Percentiles rank a stretch among this genome's conserved stretches.
These are phyloP conservation scores for Symbiodinium pilosum DNA, from an alignment of 73 alveolate genomes.

Conservation along the genomic window DNA sequence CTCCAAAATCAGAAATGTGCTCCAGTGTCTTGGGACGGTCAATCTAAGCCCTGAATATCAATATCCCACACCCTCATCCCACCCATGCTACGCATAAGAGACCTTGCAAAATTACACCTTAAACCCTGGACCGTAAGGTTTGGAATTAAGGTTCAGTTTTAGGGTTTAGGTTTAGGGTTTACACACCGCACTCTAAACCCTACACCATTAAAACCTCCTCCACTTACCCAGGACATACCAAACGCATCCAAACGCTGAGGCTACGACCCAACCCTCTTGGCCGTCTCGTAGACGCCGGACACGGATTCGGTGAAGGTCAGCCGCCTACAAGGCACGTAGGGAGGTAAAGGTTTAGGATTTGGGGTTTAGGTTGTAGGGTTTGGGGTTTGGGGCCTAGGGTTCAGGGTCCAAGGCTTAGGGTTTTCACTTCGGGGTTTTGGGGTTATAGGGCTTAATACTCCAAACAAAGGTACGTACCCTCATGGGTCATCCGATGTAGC, in stretches of 20 bases:
- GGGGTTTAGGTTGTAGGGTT: background rate
- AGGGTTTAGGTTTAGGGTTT: background rate
- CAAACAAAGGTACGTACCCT: too few relatives aligned
- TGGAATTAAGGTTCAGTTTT: background rate
- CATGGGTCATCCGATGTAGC: too few relatives aligned
- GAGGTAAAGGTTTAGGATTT: background rate
- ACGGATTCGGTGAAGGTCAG: conserved; percentile 76
- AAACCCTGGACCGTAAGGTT: too few relatives aligned
- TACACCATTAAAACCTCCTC: background rate
- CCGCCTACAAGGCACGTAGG: background rate
- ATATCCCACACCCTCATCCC: too few relatives aligned
- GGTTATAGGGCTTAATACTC: background rate
- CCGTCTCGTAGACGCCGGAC: conserved; percentile 70
- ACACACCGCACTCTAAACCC: background rate
- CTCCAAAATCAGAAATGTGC: too few relatives aligned
- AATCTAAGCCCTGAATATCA: too few relatives aligned
- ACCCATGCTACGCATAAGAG: too few relatives aligned
- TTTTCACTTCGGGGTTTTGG: background rate
- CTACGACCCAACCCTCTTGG: conserved; percentile 79
- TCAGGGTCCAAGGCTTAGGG: background rate
- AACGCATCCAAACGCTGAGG: background rate
- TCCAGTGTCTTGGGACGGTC: too few relatives aligned
- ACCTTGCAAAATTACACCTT: too few relatives aligned
- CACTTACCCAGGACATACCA: too few relatives aligned
- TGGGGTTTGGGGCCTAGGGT: background rate